Evolutionary conservation across 2,329 filamentous ascomycete genomes (phyloP).

Genomic region (Sodiomyces alkalinus): DNA sequence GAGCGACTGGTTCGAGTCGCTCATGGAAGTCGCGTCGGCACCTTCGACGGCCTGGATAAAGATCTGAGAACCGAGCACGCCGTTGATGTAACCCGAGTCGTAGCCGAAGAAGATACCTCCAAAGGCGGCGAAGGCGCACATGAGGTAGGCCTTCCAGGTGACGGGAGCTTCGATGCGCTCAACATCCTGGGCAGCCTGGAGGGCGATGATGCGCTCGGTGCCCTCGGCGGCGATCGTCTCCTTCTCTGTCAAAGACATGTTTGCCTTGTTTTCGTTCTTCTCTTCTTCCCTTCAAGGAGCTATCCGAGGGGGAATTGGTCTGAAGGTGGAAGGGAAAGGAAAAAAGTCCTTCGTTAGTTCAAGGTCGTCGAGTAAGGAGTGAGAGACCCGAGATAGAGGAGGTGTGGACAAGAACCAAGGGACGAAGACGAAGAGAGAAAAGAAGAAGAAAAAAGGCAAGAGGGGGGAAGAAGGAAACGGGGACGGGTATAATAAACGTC

Average conservation of each 20-base stretch:
- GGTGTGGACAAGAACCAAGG: too few species aligned
- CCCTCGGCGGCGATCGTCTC: not conserved
- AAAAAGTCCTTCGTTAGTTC: too few species aligned
- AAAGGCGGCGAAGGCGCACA: conserved; percentile 57
- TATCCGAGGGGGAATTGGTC: too few species aligned
- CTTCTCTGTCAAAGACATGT: conserved; percentile 1
- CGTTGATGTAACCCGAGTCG: conserved; percentile 63
- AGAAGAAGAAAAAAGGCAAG: not conserved
- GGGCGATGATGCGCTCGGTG: conserved; percentile 10
- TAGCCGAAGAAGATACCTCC: conserved; percentile 68
- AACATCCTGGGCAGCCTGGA: conserved; percentile 33
- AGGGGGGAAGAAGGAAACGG: conserved; percentile 1
- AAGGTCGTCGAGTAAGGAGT: too few species aligned
- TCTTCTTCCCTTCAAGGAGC: conserved; percentile 2
- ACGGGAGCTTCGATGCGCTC: conserved; percentile 51
- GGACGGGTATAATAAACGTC: too few species aligned
- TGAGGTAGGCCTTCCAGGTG: conserved; percentile 51
- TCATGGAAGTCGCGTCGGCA: conserved; percentile 16
- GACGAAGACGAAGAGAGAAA: conserved; percentile 1
- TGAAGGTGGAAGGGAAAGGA: not conserved
- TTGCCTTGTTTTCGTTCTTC: conserved; percentile 1
- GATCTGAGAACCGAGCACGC: conserved; percentile 36
- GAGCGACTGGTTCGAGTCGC: conserved; percentile 31
- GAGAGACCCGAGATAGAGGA: too few species aligned
- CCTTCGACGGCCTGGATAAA: conserved; percentile 39